A percentile compares a stretch with the other conserved stretches of the same genome.
Conservation (phyloP, 139 green algal species). For the Micractinium sp. region DNA sequence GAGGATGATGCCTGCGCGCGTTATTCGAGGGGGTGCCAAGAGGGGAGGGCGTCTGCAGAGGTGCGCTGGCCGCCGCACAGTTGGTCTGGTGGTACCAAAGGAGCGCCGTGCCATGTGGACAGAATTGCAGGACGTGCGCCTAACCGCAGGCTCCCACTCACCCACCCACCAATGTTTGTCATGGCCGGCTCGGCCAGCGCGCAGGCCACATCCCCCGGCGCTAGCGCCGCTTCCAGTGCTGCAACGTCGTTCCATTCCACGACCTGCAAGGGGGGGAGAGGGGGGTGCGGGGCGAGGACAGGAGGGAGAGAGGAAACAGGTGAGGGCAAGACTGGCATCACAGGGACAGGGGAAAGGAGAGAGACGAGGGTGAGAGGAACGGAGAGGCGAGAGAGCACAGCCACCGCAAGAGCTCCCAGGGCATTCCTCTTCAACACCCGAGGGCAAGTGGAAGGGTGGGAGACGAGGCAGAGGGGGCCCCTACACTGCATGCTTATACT, state of each 20-base stretch:
- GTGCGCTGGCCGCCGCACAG: not conserved
- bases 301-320: no score
- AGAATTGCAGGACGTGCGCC: not conserved
- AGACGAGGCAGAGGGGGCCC: no score
- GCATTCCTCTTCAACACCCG: no score
- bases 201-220: not conserved
- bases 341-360: no score
- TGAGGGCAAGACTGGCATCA: no score
- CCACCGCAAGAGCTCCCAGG: no score
- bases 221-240: conserved; percentile 1
- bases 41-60: not conserved
- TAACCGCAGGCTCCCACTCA: not conserved
- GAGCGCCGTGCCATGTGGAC: no score
- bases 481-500: no score
- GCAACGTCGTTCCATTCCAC: conserved; percentile 2
- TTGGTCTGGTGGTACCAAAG: not conserved
- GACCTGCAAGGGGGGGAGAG: not conserved
- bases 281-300: no score
- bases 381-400: no score
- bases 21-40: not conserved
- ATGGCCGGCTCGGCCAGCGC: not conserved
- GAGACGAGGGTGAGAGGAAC: no score
- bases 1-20: not conserved
- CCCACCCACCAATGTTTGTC: conserved; percentile 6
- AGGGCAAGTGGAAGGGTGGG: no score